Percentiles rank a stretch among this genome's conserved stretches.
These are phyloP conservation scores for Colletotrichum lindemuthianum DNA, from an alignment of 2,329 filamentous ascomycete species.

Conservation along the genomic window DNA sequence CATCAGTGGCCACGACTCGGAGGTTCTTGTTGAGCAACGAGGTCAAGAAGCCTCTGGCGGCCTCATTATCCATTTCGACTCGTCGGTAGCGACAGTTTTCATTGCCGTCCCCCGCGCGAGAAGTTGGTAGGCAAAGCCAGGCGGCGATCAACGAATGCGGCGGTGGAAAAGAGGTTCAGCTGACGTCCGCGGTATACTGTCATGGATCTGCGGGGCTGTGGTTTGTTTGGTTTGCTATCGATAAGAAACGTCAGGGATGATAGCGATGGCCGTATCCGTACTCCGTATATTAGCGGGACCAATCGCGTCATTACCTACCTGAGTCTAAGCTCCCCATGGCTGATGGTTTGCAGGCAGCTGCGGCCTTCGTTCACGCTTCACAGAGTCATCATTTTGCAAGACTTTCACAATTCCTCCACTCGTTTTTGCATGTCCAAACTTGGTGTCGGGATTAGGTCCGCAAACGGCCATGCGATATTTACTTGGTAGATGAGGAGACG, in stretches of 20 bases:
- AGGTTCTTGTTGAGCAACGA: conserved; percentile 82
- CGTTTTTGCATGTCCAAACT: background rate
- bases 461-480: conserved; percentile 22
- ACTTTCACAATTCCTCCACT: background rate
- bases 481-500: conserved; percentile 31
- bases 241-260: conserved; percentile 29
- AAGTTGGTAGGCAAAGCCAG: no score
- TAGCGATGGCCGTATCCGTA: conserved; percentile 7
- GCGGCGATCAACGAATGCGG: no score
- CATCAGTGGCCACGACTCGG: conserved; percentile 82
- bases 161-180: no score
- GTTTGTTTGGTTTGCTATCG: background rate
- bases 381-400: conserved; percentile 5
- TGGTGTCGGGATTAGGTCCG: background rate
- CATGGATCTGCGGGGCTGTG: no score
- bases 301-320: conserved; percentile 32
- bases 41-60: conserved; percentile 65
- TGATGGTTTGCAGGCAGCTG: conserved; percentile 20
- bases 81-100: conserved; percentile 6
- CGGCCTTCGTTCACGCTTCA: conserved; percentile 17
- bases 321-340: conserved; percentile 3
- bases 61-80: conserved; percentile 57
- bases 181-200: no score
- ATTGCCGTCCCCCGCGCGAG: conserved; percentile 6
- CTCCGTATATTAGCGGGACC: background rate